Evolutionary conservation across 345 rosid species (phyloP).

Genomic region (Leavenworthia alabamica): DNA sequence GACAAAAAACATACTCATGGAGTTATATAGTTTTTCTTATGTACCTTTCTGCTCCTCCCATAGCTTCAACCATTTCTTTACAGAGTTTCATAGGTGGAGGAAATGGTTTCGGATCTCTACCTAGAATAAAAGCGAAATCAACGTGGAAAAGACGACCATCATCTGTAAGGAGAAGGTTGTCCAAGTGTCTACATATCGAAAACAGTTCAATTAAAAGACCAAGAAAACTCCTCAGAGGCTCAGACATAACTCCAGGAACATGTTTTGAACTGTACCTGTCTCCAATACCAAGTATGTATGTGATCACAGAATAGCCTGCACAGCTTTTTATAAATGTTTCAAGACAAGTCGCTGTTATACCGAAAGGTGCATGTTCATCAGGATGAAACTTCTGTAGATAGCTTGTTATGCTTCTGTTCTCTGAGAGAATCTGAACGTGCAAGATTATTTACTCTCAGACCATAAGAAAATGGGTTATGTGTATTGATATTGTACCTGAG

Average conservation of each 20-base stretch:
- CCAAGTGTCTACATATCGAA: slow-evolving; percentile 64
- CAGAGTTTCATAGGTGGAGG: slow-evolving; percentile 99
- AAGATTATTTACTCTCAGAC: not conserved
- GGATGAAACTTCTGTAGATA: slow-evolving; percentile 94
- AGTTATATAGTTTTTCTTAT: not conserved
- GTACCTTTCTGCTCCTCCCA: slow-evolving; percentile 99
- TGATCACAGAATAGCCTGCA: slow-evolving; percentile 97
- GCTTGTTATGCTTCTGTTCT: slow-evolving; percentile 86
- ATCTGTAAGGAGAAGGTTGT: slow-evolving; percentile 92
- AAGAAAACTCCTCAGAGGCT: not conserved
- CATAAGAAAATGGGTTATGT: not conserved
- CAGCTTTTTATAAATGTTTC: slow-evolving; percentile 97
- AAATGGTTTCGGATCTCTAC: slow-evolving; percentile 97
- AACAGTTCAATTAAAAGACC: not conserved
- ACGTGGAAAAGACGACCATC: slow-evolving; percentile 98
- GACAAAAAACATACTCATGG: not conserved
- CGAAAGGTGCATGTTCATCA: slow-evolving; percentile 93
- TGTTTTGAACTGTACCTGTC: slow-evolving; percentile 55
- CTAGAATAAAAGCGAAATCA: slow-evolving; percentile 94
- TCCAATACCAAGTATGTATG: slow-evolving; percentile 95
- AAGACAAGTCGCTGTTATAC: slow-evolving; percentile 89
- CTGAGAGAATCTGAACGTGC: slow-evolving; percentile 70
- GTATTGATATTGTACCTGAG: slow-evolving; percentile 51
- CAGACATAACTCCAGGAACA: not conserved
- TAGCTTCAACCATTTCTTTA: slow-evolving; percentile 99